A percentile compares a stretch with the other conserved stretches of the same genome.
Evolutionary conservation across 257 asterid species (phyloP).

Genomic region (Solanum chaucha): DNA sequence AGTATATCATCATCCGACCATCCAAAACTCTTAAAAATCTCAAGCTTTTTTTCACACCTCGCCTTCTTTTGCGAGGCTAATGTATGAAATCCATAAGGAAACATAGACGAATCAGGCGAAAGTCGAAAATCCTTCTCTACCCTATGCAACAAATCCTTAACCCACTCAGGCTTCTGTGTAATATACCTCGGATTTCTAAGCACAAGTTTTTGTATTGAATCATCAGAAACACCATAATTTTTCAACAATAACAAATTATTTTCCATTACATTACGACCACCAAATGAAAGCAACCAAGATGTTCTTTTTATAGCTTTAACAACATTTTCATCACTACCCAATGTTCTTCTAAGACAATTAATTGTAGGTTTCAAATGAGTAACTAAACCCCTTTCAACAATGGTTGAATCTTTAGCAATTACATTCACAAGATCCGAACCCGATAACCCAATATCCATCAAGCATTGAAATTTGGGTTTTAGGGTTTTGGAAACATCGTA

Average conservation of each 20-base stretch:
- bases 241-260: not conserved
- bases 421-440: not conserved
- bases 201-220: not conserved
- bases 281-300: not conserved
- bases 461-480: constrained; percentile 3
- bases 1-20: not conserved
- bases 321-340: constrained; percentile 1
- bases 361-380: not conserved
- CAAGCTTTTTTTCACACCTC: not conserved
- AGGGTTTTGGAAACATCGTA: constrained; percentile 2
- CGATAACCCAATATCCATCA: not conserved
- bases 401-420: not conserved
- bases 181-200: not conserved
- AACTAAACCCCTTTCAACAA: not conserved
- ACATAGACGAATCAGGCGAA: not conserved
- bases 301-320: not conserved
- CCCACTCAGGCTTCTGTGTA: not conserved
- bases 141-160: constrained; percentile 1
- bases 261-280: not conserved
- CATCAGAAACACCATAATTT: not conserved
- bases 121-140: not conserved
- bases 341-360: not conserved
- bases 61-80: not conserved
- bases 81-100: not conserved
- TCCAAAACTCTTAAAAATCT: not conserved